Percentiles rank a stretch among this genome's conserved stretches.
phyloP scores from a whole-genome alignment of 164 flowering plant genomes.

The Pachysandra terminalis region DNA sequence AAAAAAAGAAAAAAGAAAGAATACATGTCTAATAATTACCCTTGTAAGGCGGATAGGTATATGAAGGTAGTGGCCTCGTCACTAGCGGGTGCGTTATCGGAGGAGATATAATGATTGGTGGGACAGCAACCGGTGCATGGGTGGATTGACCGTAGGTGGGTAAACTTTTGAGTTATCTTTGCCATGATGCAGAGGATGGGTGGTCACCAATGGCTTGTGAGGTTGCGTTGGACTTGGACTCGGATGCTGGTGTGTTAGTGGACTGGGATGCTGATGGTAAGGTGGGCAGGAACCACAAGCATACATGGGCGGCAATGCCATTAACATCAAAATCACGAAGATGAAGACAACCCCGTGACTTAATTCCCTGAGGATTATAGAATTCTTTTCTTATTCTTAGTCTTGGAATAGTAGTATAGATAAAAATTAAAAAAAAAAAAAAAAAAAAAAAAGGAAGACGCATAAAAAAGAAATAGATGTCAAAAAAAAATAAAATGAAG shows the following conservation, averaged over 20 bases:
- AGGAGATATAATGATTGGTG: constrained; percentile 27
- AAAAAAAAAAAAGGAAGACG: too few species aligned
- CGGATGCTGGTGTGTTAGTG: constrained; percentile 9
- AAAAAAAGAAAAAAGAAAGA: too few species aligned
- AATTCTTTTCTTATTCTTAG: not conserved
- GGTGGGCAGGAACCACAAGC: constrained; percentile 45
- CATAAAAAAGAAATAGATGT: too few species aligned
- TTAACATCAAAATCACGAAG: constrained; percentile 34
- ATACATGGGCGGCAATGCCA: constrained; percentile 45
- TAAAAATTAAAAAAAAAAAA: too few species aligned
- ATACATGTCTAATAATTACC: too few species aligned
- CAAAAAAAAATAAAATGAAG: too few species aligned
- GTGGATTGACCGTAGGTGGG: constrained; percentile 28
- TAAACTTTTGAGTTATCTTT: constrained; percentile 11
- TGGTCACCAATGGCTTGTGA: constrained; percentile 19
- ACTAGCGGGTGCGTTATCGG: constrained; percentile 25
- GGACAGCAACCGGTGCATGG: constrained; percentile 13
- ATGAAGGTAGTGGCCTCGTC: constrained; percentile 24
- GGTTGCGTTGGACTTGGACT: not conserved
- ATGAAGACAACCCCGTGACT: constrained; percentile 34
- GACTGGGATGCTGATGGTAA: constrained; percentile 10
- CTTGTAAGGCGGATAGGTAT: constrained; percentile 29
- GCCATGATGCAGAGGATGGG: constrained; percentile 15
- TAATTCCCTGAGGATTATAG: constrained; percentile 1
- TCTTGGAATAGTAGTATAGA: too few species aligned